These are phyloP conservation scores for Silene coronaria DNA, from an alignment of 179 eudicot species.

Conservation along the genomic window DNA sequence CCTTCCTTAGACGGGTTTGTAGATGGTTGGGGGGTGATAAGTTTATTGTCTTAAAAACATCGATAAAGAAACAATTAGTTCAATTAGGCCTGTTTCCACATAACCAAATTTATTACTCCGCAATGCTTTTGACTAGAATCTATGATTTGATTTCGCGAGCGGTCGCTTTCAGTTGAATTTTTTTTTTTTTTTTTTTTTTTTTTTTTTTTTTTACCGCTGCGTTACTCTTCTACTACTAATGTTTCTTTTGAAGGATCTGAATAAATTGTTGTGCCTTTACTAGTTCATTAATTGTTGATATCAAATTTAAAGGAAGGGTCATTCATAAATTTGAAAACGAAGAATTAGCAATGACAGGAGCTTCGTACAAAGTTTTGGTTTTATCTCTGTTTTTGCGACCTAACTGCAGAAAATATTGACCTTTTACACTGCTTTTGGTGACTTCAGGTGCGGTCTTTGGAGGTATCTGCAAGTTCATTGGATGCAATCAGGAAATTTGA, in stretches of 20 bases:
- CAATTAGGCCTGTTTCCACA: not conserved
- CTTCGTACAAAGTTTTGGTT: not conserved
- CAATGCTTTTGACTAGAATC: not conserved
- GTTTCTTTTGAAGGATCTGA: not conserved
- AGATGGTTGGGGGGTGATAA: not conserved
- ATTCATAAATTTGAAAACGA: not conserved
- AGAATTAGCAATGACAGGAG: not conserved
- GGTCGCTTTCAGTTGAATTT: not conserved
- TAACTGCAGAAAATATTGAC: not conserved
- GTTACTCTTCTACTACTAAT: not conserved
- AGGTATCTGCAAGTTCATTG: conserved; percentile 46
- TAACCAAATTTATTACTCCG: not conserved
- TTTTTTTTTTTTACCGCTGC: not conserved
- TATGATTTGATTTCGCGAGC: not conserved
- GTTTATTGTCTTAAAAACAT: not conserved
- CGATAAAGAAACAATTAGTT: not conserved
- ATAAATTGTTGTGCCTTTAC: not conserved
- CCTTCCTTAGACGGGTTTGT: not conserved
- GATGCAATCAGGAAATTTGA: conserved; percentile 67
- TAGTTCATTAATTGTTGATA: too few species aligned
- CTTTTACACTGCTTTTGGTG: conserved; percentile 5
- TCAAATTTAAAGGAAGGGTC: too few species aligned
- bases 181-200: not conserved
- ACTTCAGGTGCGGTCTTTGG: conserved; percentile 64
- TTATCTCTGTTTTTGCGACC: not conserved